These are phyloP conservation scores for Recurvomyces mirabilis DNA, from an alignment of 495 filamentous ascomycete genomes.

Conservation along the genomic window DNA sequence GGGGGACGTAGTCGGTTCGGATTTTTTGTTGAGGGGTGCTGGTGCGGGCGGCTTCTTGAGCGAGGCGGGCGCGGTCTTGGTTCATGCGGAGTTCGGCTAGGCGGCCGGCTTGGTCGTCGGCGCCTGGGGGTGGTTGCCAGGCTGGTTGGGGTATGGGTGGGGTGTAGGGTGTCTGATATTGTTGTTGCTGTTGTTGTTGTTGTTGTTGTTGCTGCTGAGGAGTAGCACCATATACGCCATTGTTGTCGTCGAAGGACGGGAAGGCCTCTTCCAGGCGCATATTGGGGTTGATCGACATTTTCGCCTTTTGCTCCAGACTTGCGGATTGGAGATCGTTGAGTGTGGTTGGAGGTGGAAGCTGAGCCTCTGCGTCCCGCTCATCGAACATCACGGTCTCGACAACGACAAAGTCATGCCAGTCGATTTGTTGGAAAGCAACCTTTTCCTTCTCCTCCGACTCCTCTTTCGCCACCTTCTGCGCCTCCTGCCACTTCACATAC, in stretches of 20 bases:
- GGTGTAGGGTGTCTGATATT: slow-evolving; percentile 5
- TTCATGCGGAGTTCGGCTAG: slow-evolving; percentile 59
- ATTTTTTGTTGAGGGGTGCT: slow-evolving; percentile 76
- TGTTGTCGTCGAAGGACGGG: slow-evolving; percentile 54
- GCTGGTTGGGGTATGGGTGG: slow-evolving; percentile 12
- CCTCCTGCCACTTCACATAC: slow-evolving; percentile 72
- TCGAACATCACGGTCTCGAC: slow-evolving; percentile 94
- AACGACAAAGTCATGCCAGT: slow-evolving; percentile 96
- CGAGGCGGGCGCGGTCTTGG: slow-evolving; percentile 59
- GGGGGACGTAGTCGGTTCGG: slow-evolving; percentile 75
- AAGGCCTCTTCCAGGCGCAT: slow-evolving; percentile 92
- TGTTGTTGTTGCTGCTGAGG: slow-evolving; percentile 9
- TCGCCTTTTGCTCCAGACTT: slow-evolving; percentile 87
- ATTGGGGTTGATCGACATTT: slow-evolving; percentile 63
- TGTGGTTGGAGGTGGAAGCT: slow-evolving; percentile 79
- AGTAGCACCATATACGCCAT: slow-evolving; percentile 7
- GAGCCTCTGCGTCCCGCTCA: slow-evolving; percentile 73
- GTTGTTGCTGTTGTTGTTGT: neutral
- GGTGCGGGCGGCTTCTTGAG: slow-evolving; percentile 58
- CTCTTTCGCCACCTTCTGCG: slow-evolving; percentile 80
- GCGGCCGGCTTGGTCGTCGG: slow-evolving; percentile 56
- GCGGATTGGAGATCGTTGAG: slow-evolving; percentile 85
- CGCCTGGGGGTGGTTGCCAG: slow-evolving; percentile 28
- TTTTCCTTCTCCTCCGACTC: slow-evolving; percentile 78
- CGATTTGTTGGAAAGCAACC: slow-evolving; percentile 77